Conservation (phyloP, 345 rosid species). For the Mallotus nudiflorus region DNA sequence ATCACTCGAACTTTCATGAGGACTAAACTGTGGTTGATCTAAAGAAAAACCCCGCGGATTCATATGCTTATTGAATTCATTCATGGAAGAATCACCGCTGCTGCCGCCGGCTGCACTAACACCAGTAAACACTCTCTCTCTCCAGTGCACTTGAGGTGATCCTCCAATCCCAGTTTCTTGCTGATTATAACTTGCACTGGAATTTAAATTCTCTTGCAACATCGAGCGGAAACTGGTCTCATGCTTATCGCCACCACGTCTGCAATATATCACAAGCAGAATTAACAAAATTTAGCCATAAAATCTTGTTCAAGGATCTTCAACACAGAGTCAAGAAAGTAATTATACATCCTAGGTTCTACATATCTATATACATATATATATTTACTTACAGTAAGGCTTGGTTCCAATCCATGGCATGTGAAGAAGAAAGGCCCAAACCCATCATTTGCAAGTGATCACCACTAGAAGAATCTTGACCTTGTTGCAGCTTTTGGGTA, state of each 20-base stretch:
- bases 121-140: constrained; percentile 27
- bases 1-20: constrained; percentile 63
- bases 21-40: constrained; percentile 62
- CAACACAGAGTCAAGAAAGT: no score
- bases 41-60: constrained; percentile 54
- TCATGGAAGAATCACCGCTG: constrained; percentile 27
- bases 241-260: constrained; percentile 68
- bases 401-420: constrained; percentile 82
- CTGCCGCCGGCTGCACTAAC: neutral
- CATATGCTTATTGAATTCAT: constrained; percentile 38
- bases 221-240: constrained; percentile 65
- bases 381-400: constrained; percentile 80
- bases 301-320: neutral
- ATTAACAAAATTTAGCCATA: neutral
- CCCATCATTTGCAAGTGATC: constrained; percentile 70
- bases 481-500: constrained; percentile 41
- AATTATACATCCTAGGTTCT: no score
- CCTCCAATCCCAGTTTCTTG: constrained; percentile 43
- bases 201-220: constrained; percentile 68
- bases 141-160: constrained; percentile 47
- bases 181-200: constrained; percentile 39
- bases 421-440: constrained; percentile 74
- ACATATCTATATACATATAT: no score
- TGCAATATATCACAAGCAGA: constrained; percentile 24
- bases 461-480: constrained; percentile 30